Base-by-base conservation (phyloP, 352 stramenopile species). In the Phytophthora boehmeriae region DNA sequence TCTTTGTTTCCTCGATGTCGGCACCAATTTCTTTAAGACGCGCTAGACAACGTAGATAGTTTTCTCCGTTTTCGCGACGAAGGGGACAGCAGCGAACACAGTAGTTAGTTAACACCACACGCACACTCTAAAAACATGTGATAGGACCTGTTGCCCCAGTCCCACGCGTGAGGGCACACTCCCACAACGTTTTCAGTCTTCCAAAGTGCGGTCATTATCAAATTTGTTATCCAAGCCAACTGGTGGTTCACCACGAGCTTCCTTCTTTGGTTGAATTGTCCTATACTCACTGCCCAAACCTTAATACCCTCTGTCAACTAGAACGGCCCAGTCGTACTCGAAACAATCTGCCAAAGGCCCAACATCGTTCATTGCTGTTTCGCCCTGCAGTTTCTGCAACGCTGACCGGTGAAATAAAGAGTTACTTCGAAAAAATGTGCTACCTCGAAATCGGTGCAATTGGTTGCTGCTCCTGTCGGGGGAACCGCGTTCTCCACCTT, bases 381-480 rank as follows among this genome's bases (percentile, higher is more conserved):
- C 47, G 2, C 22, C 20, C 4, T 19, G 19, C 5, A 45, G n/a
- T 14, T 54, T 54, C 16, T 43, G 17, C 2, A 54, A 34, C n/a
- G 28, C 17, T 6, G 34, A 8, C n/a, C 45, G 30, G 22, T 45
- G 47, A 8, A 45, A 54, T 9, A 19, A 17, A 4, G 22, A 2
- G 32, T 54, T 54, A 13, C 32, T 34, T 2, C 47, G 32, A 22
- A 54, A 45, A 10, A 54, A 35, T 17, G 32, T 20, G 19, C 16
- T 43, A 0, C 47, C 47, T 13, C 17, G 17, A 13, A 35, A 34
- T 5, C 32, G 2, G 47, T 35, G 34, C 47, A 45, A 22, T 54
- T 45, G 1, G 45, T 17, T 30, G 47, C 47, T 6, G 45, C 11
- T 4, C 47, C 47, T 2, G 30, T 54, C 1, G 47, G 34, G 3